These are phyloP conservation scores for Nicotiana tomentosiformis DNA, from an alignment of 257 asterid species.

Conservation along the genomic window DNA sequence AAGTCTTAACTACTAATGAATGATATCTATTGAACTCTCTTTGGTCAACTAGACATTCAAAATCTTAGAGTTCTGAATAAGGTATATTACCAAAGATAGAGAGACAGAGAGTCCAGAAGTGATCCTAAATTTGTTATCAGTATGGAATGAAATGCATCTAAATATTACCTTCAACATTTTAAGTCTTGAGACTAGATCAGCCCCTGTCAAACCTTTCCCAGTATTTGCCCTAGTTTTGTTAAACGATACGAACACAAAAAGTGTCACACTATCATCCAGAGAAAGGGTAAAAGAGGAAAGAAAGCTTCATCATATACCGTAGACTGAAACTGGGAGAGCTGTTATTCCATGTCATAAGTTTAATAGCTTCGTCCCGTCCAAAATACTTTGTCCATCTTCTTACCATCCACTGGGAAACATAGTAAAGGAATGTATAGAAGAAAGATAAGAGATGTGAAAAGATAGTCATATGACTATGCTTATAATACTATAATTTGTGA, in stretches of 20 bases:
- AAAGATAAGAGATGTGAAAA: constrained; percentile 12
- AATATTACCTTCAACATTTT: constrained; percentile 53
- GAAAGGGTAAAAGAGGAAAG: not conserved
- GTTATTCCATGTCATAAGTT: constrained; percentile 85
- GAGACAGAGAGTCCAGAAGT: not conserved
- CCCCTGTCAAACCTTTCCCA: constrained; percentile 61
- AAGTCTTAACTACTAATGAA: not conserved
- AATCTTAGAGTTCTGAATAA: not conserved
- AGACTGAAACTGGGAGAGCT: constrained; percentile 70
- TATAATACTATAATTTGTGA: not conserved
- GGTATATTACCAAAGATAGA: constrained; percentile 6
- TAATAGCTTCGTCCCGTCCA: constrained; percentile 67
- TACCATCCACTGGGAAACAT: constrained; percentile 79
- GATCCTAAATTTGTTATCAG: not conserved
- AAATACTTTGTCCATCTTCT: constrained; percentile 75
- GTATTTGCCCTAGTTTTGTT: constrained; percentile 65
- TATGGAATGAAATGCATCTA: not conserved
- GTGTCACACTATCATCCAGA: constrained; percentile 9
- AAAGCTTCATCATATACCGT: constrained; percentile 42
- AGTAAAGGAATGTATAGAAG: constrained; percentile 8
- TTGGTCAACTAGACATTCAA: not conserved
- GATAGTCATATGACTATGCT: not conserved
- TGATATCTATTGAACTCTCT: not conserved
- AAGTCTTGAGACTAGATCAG: constrained; percentile 56
- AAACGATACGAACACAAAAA: constrained; percentile 20